A percentile compares a stretch with the other conserved stretches of the same genome.
phyloP scores from a whole-genome alignment of 352 stramenopile genomes.

The Thraustotheca clavata region DNA sequence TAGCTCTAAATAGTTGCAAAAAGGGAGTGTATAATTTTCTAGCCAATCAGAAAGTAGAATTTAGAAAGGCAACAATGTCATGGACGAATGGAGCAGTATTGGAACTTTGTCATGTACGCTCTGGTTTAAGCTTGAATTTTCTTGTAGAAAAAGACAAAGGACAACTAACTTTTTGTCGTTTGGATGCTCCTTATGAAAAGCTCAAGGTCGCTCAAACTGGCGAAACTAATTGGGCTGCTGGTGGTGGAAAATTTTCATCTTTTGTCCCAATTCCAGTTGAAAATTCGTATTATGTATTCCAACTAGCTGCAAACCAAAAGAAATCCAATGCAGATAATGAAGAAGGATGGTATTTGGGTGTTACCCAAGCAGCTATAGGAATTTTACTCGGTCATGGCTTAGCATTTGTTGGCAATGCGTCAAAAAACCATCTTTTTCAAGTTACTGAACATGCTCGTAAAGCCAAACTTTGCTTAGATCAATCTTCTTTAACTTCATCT shows the following conservation, averaged over 20 bases:
- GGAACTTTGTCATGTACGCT: not conserved
- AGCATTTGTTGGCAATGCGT: constrained; percentile 43
- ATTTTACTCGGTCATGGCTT: constrained; percentile 7
- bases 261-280: constrained; percentile 26
- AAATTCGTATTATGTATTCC: constrained; percentile 25
- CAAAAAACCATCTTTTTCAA: constrained; percentile 38
- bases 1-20: no score
- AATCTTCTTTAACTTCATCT: not conserved
- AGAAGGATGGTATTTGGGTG: constrained; percentile 53
- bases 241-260: constrained; percentile 55
- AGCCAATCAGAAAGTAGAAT: no score
- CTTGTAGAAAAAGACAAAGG: constrained; percentile 16
- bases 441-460: constrained; percentile 18
- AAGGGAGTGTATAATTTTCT: no score
- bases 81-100: constrained; percentile 18
- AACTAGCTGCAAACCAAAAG: constrained; percentile 58
- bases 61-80: not conserved
- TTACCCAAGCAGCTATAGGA: not conserved
- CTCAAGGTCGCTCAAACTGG: constrained; percentile 65
- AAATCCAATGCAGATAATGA: constrained; percentile 37
- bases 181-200: constrained; percentile 68
- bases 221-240: constrained; percentile 46
- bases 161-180: constrained; percentile 44
- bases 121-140: not conserved
- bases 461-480: not conserved